phyloP scores from a whole-genome alignment of 2,329 filamentous ascomycete genomes.

The Ramichloridium luteum region DNA sequence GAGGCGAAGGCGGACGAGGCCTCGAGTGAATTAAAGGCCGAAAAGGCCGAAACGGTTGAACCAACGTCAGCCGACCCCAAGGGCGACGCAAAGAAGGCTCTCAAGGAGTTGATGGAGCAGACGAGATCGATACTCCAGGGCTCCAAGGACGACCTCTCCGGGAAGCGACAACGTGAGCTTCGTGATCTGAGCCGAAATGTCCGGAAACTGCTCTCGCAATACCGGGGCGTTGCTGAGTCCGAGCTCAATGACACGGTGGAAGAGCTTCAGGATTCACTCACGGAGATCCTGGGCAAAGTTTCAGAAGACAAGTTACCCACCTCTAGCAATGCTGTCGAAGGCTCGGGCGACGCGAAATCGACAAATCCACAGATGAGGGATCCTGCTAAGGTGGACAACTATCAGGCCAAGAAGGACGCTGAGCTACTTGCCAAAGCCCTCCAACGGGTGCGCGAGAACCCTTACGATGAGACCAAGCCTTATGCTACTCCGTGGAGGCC shows the following conservation, averaged over 20 bases:
- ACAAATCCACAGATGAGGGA: slow-evolving; percentile 17
- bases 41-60: neutral
- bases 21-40: neutral
- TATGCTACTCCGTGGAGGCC: slow-evolving; percentile 88
- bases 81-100: slow-evolving; percentile 29
- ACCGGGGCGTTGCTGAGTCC: slow-evolving; percentile 22
- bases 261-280: slow-evolving; percentile 25
- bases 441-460: slow-evolving; percentile 57
- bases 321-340: slow-evolving; percentile 4
- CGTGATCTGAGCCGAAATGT: slow-evolving; percentile 58
- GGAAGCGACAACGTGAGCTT: slow-evolving; percentile 62
- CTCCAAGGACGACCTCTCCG: slow-evolving; percentile 41
- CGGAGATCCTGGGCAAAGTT: slow-evolving; percentile 32
- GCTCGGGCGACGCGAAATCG: slow-evolving; percentile 4
- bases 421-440: slow-evolving; percentile 46
- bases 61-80: slow-evolving; percentile 13
- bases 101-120: slow-evolving; percentile 43
- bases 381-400: slow-evolving; percentile 33
- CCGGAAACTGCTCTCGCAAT: slow-evolving; percentile 49
- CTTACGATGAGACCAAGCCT: slow-evolving; percentile 62
- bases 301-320: slow-evolving; percentile 25
- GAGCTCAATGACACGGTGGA: slow-evolving; percentile 17
- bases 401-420: slow-evolving; percentile 45
- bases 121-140: slow-evolving; percentile 49
- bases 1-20: slow-evolving; percentile 1